Conservation (phyloP, 1,284 basidiomycete species). For the Tilletia setariae region DNA sequence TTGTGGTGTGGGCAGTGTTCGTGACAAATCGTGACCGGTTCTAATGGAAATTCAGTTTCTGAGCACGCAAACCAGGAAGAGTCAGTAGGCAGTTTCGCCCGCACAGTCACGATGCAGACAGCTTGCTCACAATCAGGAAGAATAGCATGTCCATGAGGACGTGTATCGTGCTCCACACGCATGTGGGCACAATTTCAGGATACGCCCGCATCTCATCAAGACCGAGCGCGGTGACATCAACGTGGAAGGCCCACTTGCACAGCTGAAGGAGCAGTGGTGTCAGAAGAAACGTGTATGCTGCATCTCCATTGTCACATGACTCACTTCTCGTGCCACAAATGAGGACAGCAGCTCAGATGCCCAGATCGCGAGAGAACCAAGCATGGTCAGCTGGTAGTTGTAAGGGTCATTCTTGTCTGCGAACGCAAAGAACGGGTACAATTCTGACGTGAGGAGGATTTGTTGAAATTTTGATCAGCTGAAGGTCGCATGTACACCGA, state of each 20-base stretch:
- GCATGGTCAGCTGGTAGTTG: conserved; percentile 61
- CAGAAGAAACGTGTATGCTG: neutral
- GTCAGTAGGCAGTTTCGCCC: no score
- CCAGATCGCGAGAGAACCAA: conserved; percentile 61
- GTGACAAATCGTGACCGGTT: no score
- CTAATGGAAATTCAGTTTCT: no score
- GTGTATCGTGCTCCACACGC: conserved; percentile 60
- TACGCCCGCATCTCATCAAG: conserved; percentile 61
- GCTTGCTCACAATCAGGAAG: conserved; percentile 55
- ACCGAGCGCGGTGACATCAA: conserved; percentile 60
- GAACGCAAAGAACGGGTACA: conserved; percentile 63
- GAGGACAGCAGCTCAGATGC: conserved; percentile 59
- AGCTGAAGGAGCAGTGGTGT: conserved; percentile 39
- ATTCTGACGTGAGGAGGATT: conserved; percentile 33
- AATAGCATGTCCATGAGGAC: conserved; percentile 62
- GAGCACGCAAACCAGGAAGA: no score
- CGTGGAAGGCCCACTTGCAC: conserved; percentile 56
- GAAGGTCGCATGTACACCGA: neutral
- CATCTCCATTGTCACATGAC: conserved; percentile 4
- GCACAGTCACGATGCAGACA: no score
- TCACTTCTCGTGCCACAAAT: conserved; percentile 55
- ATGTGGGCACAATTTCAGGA: conserved; percentile 55
- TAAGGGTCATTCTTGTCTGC: conserved; percentile 60
- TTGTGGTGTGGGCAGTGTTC: no score
- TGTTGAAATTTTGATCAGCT: no score